A percentile compares a stretch with the other conserved stretches of the same genome.
Evolutionary conservation across 148 eudicot genomes (phyloP).

Genomic region (Camellia sinensis): DNA sequence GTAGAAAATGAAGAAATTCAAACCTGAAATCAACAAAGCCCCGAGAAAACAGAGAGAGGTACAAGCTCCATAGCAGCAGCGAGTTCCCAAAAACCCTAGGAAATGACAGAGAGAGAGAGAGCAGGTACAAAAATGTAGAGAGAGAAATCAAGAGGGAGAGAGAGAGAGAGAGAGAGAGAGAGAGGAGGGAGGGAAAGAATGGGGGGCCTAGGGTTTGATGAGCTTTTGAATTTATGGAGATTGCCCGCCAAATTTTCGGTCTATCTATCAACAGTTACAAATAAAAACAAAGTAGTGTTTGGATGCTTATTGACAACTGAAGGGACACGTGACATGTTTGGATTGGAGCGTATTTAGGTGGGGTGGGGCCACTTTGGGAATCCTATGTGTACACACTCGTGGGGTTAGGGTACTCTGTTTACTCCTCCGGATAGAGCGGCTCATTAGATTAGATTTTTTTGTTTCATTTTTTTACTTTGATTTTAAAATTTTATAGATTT

Average conservation of each 20-base stretch:
- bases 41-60: not conserved
- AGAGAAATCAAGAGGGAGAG: not conserved
- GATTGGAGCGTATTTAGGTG: not conserved
- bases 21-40: not conserved
- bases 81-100: slow-evolving; percentile 7
- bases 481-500: too few species aligned
- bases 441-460: too few species aligned
- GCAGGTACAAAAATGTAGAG: not conserved
- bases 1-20: not conserved
- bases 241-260: slow-evolving; percentile 18
- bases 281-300: not conserved
- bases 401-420: too few species aligned
- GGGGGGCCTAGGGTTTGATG: slow-evolving; percentile 11
- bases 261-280: not conserved
- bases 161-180: not conserved
- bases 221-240: slow-evolving; percentile 7
- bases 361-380: too few species aligned
- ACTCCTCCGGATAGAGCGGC: too few species aligned
- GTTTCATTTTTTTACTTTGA: too few species aligned
- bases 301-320: not conserved
- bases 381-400: too few species aligned
- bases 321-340: slow-evolving; percentile 16
- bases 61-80: not conserved
- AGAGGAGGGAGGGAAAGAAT: not conserved
- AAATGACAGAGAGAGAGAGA: not conserved